Evolutionary conservation across 768 basidiomycete species (phyloP).

Genomic region (Filobasidium floriforme): DNA sequence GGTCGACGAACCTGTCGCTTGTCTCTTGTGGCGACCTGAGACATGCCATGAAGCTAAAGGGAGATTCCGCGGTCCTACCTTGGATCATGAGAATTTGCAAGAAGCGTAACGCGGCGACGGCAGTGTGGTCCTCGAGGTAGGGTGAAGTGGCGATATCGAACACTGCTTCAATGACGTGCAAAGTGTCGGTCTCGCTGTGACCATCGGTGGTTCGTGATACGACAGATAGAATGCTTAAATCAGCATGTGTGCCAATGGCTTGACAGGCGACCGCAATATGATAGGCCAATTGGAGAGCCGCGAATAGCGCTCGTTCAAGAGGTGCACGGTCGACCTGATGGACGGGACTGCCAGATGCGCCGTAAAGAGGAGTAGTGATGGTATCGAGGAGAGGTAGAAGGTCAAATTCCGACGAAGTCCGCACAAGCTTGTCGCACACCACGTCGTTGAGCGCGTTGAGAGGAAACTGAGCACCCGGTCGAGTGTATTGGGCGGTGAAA

Average conservation of each 20-base stretch:
- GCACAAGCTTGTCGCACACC: conserved; percentile 7
- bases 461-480: neutral
- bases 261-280: neutral
- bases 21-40: neutral
- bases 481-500: conserved; percentile 2
- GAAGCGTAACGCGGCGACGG: neutral
- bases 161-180: conserved; percentile 2
- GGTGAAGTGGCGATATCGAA: neutral
- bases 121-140: conserved; percentile 1
- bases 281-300: conserved; percentile 10
- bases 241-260: neutral
- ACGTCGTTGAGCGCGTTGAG: conserved; percentile 13
- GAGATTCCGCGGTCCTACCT: neutral
- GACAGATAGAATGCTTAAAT: neutral
- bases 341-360: conserved; percentile 2
- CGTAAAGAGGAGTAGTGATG: conserved; percentile 8
- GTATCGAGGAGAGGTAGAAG: conserved; percentile 13
- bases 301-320: conserved; percentile 8
- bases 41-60: conserved; percentile 7
- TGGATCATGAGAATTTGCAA: conserved; percentile 5
- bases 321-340: conserved; percentile 12
- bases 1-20: conserved; percentile 1
- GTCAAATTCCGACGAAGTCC: conserved; percentile 15
- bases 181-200: neutral
- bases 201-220: neutral